A percentile compares a stretch with the other conserved stretches of the same genome.
Conservation (phyloP, 176 grass and related monocot genomes). For the Cymbopogon citratus region DNA sequence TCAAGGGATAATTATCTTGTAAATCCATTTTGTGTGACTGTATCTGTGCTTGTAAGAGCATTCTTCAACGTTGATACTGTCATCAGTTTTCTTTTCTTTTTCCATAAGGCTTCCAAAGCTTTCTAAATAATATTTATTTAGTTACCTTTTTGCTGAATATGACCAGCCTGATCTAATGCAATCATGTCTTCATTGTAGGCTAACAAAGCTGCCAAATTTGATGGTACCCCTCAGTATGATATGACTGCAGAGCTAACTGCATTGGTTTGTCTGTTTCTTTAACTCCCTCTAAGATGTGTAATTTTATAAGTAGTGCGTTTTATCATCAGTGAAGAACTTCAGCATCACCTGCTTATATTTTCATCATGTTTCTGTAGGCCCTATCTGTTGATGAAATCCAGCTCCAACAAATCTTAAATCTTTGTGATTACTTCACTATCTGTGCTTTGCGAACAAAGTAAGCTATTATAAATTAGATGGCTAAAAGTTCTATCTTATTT, state of each 20-base stretch:
- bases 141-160: slow-evolving; percentile 11
- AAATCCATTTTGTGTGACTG: slow-evolving; percentile 66
- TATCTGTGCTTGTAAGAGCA: slow-evolving; percentile 77
- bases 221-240: slow-evolving; percentile 81
- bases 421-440: slow-evolving; percentile 83
- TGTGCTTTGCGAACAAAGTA: slow-evolving; percentile 83
- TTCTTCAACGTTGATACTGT: slow-evolving; percentile 22
- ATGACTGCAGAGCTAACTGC: slow-evolving; percentile 66
- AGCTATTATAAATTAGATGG: slow-evolving; percentile 23
- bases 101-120: slow-evolving; percentile 1
- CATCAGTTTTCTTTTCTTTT: slow-evolving; percentile 14
- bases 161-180: background rate
- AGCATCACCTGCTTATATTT: slow-evolving; percentile 23
- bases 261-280: slow-evolving; percentile 68
- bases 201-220: slow-evolving; percentile 74
- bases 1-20: slow-evolving; percentile 80
- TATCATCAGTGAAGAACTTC: slow-evolving; percentile 21
- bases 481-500: background rate
- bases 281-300: background rate
- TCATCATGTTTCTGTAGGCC: slow-evolving; percentile 43
- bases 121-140: background rate
- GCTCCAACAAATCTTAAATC: slow-evolving; percentile 68
- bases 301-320: slow-evolving; percentile 16
- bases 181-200: slow-evolving; percentile 41
- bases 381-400: slow-evolving; percentile 72